Evolutionary conservation across 2,329 filamentous ascomycete species (phyloP), one percentile per base, ranked within the genome.

Genomic region (Gaeumannomyces tritici): DNA sequence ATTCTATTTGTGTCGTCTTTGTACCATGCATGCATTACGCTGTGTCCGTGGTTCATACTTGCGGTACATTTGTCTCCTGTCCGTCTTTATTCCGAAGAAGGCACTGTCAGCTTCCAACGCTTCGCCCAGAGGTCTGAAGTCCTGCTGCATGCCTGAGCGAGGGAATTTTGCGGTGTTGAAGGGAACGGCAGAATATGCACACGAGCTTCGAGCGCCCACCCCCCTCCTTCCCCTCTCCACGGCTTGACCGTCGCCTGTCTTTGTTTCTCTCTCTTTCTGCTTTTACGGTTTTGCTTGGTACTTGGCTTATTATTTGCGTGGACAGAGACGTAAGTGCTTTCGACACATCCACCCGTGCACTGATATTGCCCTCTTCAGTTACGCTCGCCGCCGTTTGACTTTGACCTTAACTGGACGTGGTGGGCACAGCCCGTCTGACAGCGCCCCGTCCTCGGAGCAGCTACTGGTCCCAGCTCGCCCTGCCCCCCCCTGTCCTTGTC

Each of bases 1-100:
- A 26, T 56, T 65, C 61, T 65, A 66, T 67, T 67, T 66, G 66
- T 63, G 64, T 63, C 35, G 63, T 67, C 63, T 64, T 66, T 66
- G 62, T 58, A 63, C 58, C 63, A 51, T 64, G 66, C 63, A 65
- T 64, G n/a, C n/a, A n/a, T 56, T 8, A 12, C 28, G 28, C 55
- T 27, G 55, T 27, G 12, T 27, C 54, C 55, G 15, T 24, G 26
- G 55, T 56, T 7, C 55, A 51, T 51, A 13, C 42, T 9, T 51
- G 42, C 42, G 18, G 42, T 51, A 51, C 42, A 51, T 51, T 51
- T 51, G 21, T n/a, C 42, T 56, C 55, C 55, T 26, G 28, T 56
- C 55, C 55, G 26, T 56, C 55, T 24, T 29, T 56, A 28, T 56
- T 24, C 55, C 2, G 55, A 56, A 26, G 26, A 56, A 56, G 42